Conservation (phyloP, 1,284 basidiomycete genomes). For the Papiliotrema flavescens region DNA sequence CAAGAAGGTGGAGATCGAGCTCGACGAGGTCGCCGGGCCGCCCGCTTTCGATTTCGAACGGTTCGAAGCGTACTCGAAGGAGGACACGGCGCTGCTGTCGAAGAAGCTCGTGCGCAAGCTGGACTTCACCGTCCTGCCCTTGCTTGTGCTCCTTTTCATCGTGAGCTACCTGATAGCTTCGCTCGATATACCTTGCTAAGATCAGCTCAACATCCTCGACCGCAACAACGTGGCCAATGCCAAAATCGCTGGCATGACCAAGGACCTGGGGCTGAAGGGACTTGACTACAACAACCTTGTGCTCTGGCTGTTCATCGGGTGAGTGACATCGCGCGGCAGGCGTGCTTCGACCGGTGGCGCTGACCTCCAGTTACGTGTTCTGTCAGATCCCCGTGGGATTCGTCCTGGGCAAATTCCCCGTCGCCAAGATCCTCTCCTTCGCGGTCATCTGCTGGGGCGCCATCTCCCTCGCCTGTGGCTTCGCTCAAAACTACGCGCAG, state of each 20-base stretch:
- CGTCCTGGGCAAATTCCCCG: conserved; percentile 21
- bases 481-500: conserved; percentile 5
- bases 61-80: no score
- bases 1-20: no score
- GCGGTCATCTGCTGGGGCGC: neutral
- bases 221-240: conserved; percentile 11
- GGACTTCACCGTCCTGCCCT: neutral
- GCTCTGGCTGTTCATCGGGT: no score
- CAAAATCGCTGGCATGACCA: conserved; percentile 18
- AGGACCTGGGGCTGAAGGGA: conserved; percentile 14
- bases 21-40: no score
- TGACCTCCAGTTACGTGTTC: no score
- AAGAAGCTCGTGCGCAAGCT: neutral
- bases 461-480: conserved; percentile 23
- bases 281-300: neutral
- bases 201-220: neutral
- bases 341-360: no score
- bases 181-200: no score
- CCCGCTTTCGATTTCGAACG: no score
- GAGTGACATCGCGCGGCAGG: no score
- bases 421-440: conserved; percentile 28
- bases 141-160: neutral
- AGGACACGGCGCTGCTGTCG: no score
- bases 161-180: neutral
- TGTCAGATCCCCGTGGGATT: no score